Base-by-base conservation (phyloP, 805 yeast species). In the Starmerella gropengiesseri region DNA sequence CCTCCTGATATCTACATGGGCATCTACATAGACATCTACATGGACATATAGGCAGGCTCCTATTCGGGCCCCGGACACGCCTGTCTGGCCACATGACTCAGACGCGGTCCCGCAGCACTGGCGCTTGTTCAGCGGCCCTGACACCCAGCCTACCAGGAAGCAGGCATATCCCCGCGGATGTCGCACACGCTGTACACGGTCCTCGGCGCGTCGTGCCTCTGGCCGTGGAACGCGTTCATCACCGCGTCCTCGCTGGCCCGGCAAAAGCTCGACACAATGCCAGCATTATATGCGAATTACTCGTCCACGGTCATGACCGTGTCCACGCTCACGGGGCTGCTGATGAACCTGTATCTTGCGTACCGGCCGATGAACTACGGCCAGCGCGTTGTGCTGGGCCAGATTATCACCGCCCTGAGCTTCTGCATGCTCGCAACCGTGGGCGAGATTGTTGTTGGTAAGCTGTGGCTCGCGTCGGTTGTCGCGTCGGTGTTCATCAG, bases 141-240 rank as follows among this genome's bases (percentile, higher is more conserved):
- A n/a, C n/a, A n/a, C n/a, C n/a, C n/a, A n/a, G n/a, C n/a, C n/a
- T n/a, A n/a, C n/a, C n/a, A n/a, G n/a, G n/a, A n/a, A n/a, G n/a
- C 27, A 23, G 27, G 7, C 7, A 23, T 23, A 12, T 23, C 27
- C 12, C 16, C 16, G 18, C 18, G 14, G 26, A 37, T 43, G 44
- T 42, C 52, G 45, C 42, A 40, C 19, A 7, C 23, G 16, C 33
- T 45, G 35, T 85, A 80, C 55, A 62, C 76, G 19, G 52, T 74
- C 11, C 69, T 82, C 7, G 96, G 96, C 0, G 68, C 84, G 12
- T 80, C 94, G 1, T 67, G 81, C 17, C 67, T 89, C 17, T 89
- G 97, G 96, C 97, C 97, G 0, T 89, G 97, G 95, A 91, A 89
- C 66, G 77, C 91, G 52, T 79, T 87, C 49, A 62, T 91, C 8